Evolutionary conservation across 1,284 basidiomycete species (phyloP).

Genomic region (Cryptococcus sp.): DNA sequence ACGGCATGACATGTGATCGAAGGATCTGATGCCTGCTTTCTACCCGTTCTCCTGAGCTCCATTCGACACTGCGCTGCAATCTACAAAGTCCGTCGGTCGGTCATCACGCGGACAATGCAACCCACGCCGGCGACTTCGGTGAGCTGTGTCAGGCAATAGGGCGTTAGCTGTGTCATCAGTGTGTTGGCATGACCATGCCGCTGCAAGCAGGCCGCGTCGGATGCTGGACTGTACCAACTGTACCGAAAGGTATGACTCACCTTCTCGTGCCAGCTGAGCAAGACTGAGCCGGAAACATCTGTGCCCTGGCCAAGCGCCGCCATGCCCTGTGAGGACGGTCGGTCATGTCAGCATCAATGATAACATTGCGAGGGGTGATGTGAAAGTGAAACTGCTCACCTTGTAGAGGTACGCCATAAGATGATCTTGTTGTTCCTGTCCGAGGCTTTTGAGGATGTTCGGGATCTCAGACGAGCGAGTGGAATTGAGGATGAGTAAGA

Average conservation of each 20-base stretch:
- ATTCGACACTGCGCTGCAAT: not conserved
- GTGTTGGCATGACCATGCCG: not conserved
- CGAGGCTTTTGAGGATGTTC: conserved; percentile 70
- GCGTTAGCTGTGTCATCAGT: not conserved
- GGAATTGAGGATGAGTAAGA: conserved; percentile 93
- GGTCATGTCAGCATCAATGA: not conserved
- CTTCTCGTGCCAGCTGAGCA: conserved; percentile 96
- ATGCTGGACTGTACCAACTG: conserved; percentile 6
- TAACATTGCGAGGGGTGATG: not conserved
- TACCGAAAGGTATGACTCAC: conserved; percentile 56
- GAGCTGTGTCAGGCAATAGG: conserved; percentile 60
- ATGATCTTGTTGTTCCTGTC: conserved; percentile 80
- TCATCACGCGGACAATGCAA: conserved; percentile 97
- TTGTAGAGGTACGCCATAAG: conserved; percentile 99
- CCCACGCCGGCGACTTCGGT: conserved; percentile 94
- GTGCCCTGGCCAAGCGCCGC: conserved; percentile 67
- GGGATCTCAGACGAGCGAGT: conserved; percentile 90
- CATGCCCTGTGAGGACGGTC: conserved; percentile 31
- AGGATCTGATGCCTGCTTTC: conserved; percentile 4
- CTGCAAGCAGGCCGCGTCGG: not conserved
- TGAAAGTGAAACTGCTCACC: conserved; percentile 24
- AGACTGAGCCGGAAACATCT: conserved; percentile 82
- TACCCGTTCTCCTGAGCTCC: conserved; percentile 1
- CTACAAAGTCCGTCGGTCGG: conserved; percentile 81
- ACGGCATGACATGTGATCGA: conserved; percentile 14